Evolutionary conservation across 345 rosid species (phyloP).

Genomic region (Eucalyptus dawsonii): DNA sequence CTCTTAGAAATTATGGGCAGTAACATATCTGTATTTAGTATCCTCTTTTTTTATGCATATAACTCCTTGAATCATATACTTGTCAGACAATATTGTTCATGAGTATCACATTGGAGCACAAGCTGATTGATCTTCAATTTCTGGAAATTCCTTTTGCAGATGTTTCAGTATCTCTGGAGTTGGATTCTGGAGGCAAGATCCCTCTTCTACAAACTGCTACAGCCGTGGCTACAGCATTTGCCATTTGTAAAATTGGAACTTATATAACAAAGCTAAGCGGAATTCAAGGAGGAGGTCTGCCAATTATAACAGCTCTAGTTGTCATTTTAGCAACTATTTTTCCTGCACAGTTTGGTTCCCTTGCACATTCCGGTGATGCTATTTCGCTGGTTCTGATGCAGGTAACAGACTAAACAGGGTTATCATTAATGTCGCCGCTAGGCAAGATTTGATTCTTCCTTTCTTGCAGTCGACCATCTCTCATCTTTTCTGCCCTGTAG

Average conservation of each 20-base stretch:
- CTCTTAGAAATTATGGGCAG: background rate
- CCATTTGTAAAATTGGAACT: constrained; percentile 53
- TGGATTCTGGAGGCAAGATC: constrained; percentile 15
- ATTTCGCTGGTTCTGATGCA: constrained; percentile 72
- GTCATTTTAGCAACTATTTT: constrained; percentile 55
- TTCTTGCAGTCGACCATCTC: background rate
- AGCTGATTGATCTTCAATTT: background rate
- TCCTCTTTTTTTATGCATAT: background rate
- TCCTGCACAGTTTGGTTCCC: constrained; percentile 40
- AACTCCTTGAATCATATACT: background rate
- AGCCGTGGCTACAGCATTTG: constrained; percentile 49
- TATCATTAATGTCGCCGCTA: background rate
- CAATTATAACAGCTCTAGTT: constrained; percentile 51
- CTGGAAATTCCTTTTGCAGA: constrained; percentile 16
- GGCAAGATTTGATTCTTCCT: background rate
- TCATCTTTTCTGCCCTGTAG: background rate
- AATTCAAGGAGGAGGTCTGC: constrained; percentile 65
- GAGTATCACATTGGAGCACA: background rate
- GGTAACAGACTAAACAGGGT: constrained; percentile 21
- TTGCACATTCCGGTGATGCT: constrained; percentile 59
- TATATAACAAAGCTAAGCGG: constrained; percentile 18
- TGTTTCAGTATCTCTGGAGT: constrained; percentile 8
- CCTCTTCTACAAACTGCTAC: constrained; percentile 40
- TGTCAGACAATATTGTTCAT: background rate
- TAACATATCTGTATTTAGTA: background rate